These are phyloP conservation scores for Ophiocordyceps camponoti-rufipedis DNA, from an alignment of 2,329 filamentous ascomycete species.

Conservation along the genomic window DNA sequence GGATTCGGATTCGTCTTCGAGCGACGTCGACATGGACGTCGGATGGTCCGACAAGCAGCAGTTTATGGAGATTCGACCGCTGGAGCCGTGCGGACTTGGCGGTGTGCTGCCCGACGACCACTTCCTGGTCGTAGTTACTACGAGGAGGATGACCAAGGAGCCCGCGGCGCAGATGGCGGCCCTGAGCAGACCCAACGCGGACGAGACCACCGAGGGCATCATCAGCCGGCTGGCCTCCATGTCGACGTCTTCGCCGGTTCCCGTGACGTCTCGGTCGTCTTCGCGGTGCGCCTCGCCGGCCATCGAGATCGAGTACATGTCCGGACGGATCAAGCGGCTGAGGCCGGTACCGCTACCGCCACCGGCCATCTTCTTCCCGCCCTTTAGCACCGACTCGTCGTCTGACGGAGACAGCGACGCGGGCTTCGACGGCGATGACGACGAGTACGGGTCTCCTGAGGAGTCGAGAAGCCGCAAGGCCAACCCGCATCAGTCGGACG, in stretches of 20 bases:
- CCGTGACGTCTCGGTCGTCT: constrained; percentile 1
- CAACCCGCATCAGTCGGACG: constrained; percentile 20
- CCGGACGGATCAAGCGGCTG: constrained; percentile 21
- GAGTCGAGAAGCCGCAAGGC: constrained; percentile 14
- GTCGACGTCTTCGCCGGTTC: constrained; percentile 18
- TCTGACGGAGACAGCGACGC: constrained; percentile 13
- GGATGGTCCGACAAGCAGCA: constrained; percentile 26
- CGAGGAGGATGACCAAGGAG: constrained; percentile 21
- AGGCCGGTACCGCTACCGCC: constrained; percentile 31
- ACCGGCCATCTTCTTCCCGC: constrained; percentile 31
- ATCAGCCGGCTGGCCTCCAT: constrained; percentile 21
- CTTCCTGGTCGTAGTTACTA: constrained; percentile 37
- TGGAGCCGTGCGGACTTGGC: constrained; percentile 41
- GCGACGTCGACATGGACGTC: constrained; percentile 25
- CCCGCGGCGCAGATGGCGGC: background rate
- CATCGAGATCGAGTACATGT: constrained; percentile 27
- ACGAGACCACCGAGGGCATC: constrained; percentile 20
- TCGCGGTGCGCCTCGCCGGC: constrained; percentile 1
- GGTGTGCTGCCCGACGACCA: constrained; percentile 46
- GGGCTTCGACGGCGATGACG: constrained; percentile 11
- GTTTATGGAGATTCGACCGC: constrained; percentile 15
- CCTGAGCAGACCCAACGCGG: constrained; percentile 3
- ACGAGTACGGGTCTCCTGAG: constrained; percentile 11
- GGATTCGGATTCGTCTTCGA: constrained; percentile 16
- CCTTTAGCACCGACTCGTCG: constrained; percentile 23